Evolutionary conservation across 208 protist genomes (phyloP).

Genomic region (Phytomonas sp.): DNA sequence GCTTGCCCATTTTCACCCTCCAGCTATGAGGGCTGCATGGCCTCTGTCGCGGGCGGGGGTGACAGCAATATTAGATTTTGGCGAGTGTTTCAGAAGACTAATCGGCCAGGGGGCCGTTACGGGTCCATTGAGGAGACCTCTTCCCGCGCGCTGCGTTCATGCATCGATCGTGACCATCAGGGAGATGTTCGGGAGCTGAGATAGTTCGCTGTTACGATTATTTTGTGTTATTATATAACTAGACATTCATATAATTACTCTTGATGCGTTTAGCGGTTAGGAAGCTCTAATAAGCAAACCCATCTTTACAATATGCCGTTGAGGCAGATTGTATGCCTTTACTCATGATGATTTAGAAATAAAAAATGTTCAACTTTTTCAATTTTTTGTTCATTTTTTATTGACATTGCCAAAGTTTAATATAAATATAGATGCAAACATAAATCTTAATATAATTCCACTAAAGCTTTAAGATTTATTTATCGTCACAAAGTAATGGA

Average conservation of each 20-base stretch:
- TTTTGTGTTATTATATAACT: not conserved
- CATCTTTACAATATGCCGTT: not conserved
- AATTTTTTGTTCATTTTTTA: slow-evolving; percentile 5
- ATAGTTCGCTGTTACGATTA: not conserved
- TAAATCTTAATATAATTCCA: slow-evolving; percentile 2
- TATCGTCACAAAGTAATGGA: slow-evolving; percentile 11
- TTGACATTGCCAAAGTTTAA: slow-evolving; percentile 2
- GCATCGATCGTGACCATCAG: not conserved
- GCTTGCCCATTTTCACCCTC: slow-evolving; percentile 44
- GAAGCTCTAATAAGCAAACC: not conserved
- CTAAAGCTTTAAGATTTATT: not conserved
- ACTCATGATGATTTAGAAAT: not conserved
- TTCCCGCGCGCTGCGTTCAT: not conserved
- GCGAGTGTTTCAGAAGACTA: slow-evolving; percentile 42
- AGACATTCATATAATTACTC: not conserved
- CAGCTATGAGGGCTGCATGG: slow-evolving; percentile 33
- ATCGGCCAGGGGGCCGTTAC: not conserved
- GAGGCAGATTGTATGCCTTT: not conserved
- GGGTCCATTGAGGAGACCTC: not conserved
- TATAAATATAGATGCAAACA: slow-evolving; percentile 9
- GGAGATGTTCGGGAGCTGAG: not conserved
- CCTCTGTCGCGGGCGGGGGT: slow-evolving; percentile 51
- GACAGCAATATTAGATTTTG: slow-evolving; percentile 78
- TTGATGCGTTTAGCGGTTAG: not conserved
- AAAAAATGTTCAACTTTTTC: slow-evolving; percentile 4